phyloP scores from a whole-genome alignment of 306 rosid species.

The Leucaena leucocephala region DNA sequence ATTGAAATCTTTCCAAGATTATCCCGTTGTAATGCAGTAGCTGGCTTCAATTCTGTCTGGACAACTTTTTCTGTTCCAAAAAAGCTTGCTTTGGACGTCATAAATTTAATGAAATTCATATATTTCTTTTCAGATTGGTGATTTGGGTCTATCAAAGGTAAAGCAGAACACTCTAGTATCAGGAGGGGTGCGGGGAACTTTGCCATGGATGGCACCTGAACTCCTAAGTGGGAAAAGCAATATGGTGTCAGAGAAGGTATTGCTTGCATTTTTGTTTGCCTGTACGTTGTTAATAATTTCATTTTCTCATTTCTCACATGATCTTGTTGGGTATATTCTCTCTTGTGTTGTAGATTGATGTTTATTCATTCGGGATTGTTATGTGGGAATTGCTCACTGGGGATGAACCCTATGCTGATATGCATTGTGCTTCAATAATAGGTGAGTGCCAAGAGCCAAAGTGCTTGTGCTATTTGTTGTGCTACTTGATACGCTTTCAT shows the following conservation, averaged over 20 bases:
- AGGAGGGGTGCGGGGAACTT: constrained; percentile 98
- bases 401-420: constrained; percentile 89
- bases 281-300: constrained; percentile 20
- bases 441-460: constrained; percentile 63
- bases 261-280: constrained; percentile 29
- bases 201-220: constrained; percentile 99
- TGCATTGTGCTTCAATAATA: constrained; percentile 98
- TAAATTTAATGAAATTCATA: constrained; percentile 20
- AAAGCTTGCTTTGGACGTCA: constrained; percentile 34
- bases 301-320: constrained; percentile 31
- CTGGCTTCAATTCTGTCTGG: background rate
- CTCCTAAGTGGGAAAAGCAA: constrained; percentile 97
- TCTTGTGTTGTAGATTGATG: constrained; percentile 78
- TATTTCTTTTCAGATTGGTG: constrained; percentile 78
- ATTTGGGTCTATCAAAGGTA: constrained; percentile 97
- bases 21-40: background rate
- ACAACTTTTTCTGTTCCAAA: background rate
- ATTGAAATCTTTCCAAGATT: background rate
- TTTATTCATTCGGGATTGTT: constrained; percentile 95
- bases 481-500: background rate
- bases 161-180: constrained; percentile 96
- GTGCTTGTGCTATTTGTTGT: constrained; percentile 24
- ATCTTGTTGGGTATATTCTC: constrained; percentile 34
- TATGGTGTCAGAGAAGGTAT: constrained; percentile 98
- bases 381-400: constrained; percentile 99